Percentiles rank a stretch among this genome's conserved stretches.
These are phyloP conservation scores for Takakia lepidozioides DNA, from an alignment of 225 moss, liverwort and hornwort genomes.

Conservation along the genomic window DNA sequence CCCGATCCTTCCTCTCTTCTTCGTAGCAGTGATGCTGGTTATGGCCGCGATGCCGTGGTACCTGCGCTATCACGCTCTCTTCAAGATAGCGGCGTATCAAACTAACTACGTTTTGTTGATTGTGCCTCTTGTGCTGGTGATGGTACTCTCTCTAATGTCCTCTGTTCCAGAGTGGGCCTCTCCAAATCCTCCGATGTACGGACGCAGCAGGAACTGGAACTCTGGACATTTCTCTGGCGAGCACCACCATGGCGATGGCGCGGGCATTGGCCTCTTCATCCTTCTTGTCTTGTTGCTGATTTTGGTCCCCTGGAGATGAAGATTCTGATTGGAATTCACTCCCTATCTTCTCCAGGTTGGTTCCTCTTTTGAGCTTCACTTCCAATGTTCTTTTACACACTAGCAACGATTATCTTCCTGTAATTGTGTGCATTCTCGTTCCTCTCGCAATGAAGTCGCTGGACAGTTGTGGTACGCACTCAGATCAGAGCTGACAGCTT, in stretches of 20 bases:
- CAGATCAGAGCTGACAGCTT: too few relatives aligned
- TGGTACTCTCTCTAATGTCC: constrained; percentile 21
- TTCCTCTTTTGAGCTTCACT: too few relatives aligned
- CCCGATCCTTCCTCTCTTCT: constrained; percentile 20
- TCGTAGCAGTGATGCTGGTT: constrained; percentile 24
- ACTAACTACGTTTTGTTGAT: constrained; percentile 15
- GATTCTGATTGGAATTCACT: too few relatives aligned
- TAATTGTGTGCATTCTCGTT: too few relatives aligned
- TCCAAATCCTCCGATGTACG: constrained; percentile 1
- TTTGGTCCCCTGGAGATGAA: constrained; percentile 33
- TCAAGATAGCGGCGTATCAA: constrained; percentile 9
- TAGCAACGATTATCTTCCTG: too few relatives aligned
- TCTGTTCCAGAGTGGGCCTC: constrained; percentile 24
- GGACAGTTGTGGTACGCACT: too few relatives aligned
- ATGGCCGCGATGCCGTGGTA: constrained; percentile 36
- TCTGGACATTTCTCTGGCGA: background rate
- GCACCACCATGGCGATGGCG: constrained; percentile 19
- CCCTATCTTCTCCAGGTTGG: too few relatives aligned
- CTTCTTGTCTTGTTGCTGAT: constrained; percentile 38
- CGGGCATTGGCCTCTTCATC: constrained; percentile 28
- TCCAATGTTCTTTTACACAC: too few relatives aligned
- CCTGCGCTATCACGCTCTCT: background rate
- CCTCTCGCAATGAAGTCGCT: too few relatives aligned
- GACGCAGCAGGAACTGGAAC: constrained; percentile 24
- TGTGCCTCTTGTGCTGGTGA: constrained; percentile 26